phyloP scores from a whole-genome alignment of 2,329 filamentous ascomycete genomes.

The Ophidiomyces ophidiicola region DNA sequence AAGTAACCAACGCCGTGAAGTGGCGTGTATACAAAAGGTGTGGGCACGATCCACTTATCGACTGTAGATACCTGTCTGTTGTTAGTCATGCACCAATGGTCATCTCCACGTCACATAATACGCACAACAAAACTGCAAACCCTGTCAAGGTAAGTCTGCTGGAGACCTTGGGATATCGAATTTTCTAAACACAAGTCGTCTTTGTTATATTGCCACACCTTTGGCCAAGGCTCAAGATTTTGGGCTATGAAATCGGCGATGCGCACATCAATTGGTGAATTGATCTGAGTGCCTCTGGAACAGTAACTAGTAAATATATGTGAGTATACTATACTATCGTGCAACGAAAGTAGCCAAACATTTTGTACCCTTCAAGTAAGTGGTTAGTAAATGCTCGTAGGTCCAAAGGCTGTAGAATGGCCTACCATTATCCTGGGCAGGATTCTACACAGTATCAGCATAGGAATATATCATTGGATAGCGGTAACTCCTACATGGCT shows the following conservation, averaged over 20 bases:
- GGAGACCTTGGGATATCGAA: neutral
- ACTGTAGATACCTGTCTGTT: slow-evolving; percentile 25
- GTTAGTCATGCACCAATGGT: slow-evolving; percentile 1
- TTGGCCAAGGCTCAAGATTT: slow-evolving; percentile 41
- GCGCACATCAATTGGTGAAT: slow-evolving; percentile 47
- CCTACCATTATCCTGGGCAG: slow-evolving; percentile 47
- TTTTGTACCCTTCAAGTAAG: slow-evolving; percentile 44
- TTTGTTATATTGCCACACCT: slow-evolving; percentile 28
- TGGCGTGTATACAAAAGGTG: slow-evolving; percentile 34
- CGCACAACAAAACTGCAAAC: slow-evolving; percentile 9
- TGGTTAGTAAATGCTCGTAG: neutral
- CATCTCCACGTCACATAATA: neutral
- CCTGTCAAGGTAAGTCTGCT: slow-evolving; percentile 2
- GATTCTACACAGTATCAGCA: slow-evolving; percentile 34
- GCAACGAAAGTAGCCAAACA: slow-evolving; percentile 25
- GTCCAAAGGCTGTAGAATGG: neutral
- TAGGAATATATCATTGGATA: neutral
- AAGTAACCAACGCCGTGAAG: slow-evolving; percentile 31
- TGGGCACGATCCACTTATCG: slow-evolving; percentile 19
- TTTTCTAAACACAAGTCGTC: neutral
- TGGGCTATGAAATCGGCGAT: slow-evolving; percentile 46
- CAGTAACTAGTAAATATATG: slow-evolving; percentile 39
- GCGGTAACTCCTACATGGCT: slow-evolving; percentile 37
- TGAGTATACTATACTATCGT: neutral
- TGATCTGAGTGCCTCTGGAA: slow-evolving; percentile 53